Evolutionary conservation across 352 stramenopile genomes (phyloP).

Genomic region (Phytopythium boreale): DNA sequence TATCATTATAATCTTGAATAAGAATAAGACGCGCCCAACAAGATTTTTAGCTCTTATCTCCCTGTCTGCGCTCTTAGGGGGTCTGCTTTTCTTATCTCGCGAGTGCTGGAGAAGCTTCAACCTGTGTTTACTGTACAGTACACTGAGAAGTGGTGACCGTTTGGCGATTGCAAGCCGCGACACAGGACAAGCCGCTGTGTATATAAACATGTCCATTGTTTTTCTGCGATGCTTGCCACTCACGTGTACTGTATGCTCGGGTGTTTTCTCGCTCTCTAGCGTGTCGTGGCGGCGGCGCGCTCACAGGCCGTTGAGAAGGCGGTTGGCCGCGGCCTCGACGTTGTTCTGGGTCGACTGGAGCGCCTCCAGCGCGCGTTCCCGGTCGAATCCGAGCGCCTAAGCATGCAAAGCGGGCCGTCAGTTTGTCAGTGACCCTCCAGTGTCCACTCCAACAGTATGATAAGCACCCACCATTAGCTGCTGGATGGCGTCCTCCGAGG

Average conservation of each 20-base stretch:
- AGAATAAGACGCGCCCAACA: background rate
- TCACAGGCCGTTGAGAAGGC: slow-evolving; percentile 65
- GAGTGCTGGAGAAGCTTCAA: background rate
- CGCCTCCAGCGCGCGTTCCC: slow-evolving; percentile 61
- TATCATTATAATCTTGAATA: slow-evolving; percentile 1
- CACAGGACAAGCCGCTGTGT: background rate
- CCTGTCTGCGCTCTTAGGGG: too few species aligned
- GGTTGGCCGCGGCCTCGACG: slow-evolving; percentile 84
- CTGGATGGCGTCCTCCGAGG: slow-evolving; percentile 73
- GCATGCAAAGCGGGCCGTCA: slow-evolving; percentile 8
- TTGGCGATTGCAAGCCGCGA: too few species aligned
- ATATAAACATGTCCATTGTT: background rate
- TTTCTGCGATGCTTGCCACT: background rate
- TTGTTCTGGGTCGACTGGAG: slow-evolving; percentile 81
- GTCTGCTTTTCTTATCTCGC: background rate
- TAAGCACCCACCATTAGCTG: slow-evolving; percentile 62
- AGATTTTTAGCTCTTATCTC: background rate
- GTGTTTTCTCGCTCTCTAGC: slow-evolving; percentile 12
- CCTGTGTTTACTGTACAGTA: too few species aligned
- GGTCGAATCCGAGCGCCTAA: slow-evolving; percentile 69
- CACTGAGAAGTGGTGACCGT: background rate
- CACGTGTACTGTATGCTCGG: background rate
- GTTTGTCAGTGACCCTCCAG: slow-evolving; percentile 10
- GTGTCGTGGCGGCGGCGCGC: background rate
- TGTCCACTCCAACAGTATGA: background rate